These are phyloP conservation scores for Boletus bicolor DNA, from an alignment of 768 basidiomycete species.

Conservation along the genomic window DNA sequence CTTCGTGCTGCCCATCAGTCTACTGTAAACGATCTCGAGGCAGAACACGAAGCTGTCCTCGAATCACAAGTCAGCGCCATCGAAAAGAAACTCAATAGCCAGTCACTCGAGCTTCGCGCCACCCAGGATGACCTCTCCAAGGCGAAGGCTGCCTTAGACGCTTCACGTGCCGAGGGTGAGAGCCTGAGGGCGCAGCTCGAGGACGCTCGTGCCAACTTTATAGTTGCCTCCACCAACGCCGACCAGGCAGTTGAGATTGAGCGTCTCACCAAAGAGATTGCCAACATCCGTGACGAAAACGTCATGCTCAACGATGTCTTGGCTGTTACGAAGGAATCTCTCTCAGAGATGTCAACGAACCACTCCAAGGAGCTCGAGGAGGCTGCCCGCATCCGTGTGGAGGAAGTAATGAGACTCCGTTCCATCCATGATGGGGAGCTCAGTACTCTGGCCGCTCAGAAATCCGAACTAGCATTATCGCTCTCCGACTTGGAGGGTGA, in stretches of 20 bases:
- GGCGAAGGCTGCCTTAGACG: constrained; percentile 58
- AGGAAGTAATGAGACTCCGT: constrained; percentile 65
- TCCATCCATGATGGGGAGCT: constrained; percentile 61
- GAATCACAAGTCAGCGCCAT: constrained; percentile 53
- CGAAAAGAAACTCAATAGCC: constrained; percentile 60
- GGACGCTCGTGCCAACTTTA: constrained; percentile 48
- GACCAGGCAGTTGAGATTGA: constrained; percentile 55
- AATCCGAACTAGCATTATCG: constrained; percentile 55
- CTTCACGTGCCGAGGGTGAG: constrained; percentile 53
- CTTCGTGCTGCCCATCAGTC: constrained; percentile 59
- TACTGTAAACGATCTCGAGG: constrained; percentile 57
- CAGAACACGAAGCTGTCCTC: constrained; percentile 59
- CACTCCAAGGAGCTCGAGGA: constrained; percentile 75
- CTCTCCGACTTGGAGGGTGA: constrained; percentile 81
- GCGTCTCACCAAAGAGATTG: constrained; percentile 56
- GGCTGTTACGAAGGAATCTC: constrained; percentile 63
- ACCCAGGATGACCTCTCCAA: constrained; percentile 81
- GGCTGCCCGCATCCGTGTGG: constrained; percentile 62
- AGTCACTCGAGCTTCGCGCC: constrained; percentile 74
- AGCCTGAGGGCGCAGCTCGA: constrained; percentile 62
- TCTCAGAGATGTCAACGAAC: constrained; percentile 65
- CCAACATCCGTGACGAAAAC: constrained; percentile 67
- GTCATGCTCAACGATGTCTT: constrained; percentile 63
- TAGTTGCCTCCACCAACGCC: constrained; percentile 39
- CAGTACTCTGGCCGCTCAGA: constrained; percentile 51